These are phyloP conservation scores for Moricandia arvensis DNA, from an alignment of 345 rosid genomes.

Conservation along the genomic window DNA sequence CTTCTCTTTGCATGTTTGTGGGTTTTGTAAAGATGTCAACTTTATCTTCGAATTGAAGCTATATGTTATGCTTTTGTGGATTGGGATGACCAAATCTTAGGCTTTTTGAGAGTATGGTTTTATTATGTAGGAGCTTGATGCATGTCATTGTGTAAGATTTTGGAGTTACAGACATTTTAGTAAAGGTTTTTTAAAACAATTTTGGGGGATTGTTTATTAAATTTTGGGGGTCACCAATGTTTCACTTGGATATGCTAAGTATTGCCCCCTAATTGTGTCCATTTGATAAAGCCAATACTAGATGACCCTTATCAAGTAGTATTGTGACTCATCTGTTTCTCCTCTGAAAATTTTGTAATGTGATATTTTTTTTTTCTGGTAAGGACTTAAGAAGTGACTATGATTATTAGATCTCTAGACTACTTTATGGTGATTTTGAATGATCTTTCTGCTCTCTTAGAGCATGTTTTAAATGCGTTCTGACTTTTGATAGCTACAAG, in stretches of 20 bases:
- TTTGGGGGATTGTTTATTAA: too few species aligned
- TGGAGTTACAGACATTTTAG: too few species aligned
- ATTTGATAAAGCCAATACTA: neutral
- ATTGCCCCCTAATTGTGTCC: too few species aligned
- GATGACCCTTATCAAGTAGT: neutral
- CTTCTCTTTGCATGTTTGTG: constrained; percentile 23
- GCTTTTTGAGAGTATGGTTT: neutral
- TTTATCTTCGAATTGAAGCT: constrained; percentile 6
- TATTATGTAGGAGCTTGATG: neutral
- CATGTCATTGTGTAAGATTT: neutral
- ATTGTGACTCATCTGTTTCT: neutral
- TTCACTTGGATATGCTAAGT: too few species aligned
- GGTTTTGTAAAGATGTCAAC: neutral
- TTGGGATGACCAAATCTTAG: neutral
- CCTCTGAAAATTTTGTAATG: neutral
- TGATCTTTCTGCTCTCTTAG: neutral
- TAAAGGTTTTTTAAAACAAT: too few species aligned
- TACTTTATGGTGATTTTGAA: neutral
- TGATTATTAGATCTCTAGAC: neutral
- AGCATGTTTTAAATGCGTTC: neutral
- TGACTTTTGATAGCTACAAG: neutral
- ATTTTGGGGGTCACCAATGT: too few species aligned
- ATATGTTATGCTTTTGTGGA: neutral
- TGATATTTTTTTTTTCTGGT: neutral
- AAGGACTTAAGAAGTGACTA: neutral